Evolutionary conservation across 345 rosid species (phyloP).

Genomic region (Dipteronia dyeriana): DNA sequence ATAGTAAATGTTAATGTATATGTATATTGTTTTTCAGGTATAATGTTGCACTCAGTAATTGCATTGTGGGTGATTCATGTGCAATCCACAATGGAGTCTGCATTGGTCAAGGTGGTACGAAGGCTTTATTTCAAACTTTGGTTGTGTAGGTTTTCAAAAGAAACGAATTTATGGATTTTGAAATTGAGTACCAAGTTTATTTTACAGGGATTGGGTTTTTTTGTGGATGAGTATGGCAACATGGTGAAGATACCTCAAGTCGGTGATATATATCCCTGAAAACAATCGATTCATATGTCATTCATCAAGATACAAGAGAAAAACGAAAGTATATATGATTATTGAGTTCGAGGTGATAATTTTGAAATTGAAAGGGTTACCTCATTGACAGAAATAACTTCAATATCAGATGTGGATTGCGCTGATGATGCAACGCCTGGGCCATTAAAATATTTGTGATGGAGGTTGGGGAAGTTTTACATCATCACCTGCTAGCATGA

Average conservation of each 20-base stretch:
- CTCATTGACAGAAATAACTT: slow-evolving; percentile 14
- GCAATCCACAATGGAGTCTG: slow-evolving; percentile 72
- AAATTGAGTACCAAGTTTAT: not conserved
- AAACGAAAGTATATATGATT: not conserved
- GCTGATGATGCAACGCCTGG: too few species aligned
- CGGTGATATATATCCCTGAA: too few species aligned
- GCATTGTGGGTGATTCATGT: slow-evolving; percentile 69
- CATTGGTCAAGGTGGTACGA: slow-evolving; percentile 89
- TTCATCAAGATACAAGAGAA: too few species aligned
- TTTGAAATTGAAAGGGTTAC: slow-evolving; percentile 10
- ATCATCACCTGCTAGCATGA: too few species aligned
- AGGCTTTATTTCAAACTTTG: slow-evolving; percentile 11
- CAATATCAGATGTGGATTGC: too few species aligned
- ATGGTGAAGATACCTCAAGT: slow-evolving; percentile 56
- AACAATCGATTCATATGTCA: too few species aligned
- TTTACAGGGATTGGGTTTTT: slow-evolving; percentile 81
- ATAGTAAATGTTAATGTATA: not conserved
- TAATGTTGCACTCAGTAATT: slow-evolving; percentile 63
- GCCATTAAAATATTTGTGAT: too few species aligned
- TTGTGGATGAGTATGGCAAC: slow-evolving; percentile 61
- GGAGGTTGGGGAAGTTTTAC: too few species aligned
- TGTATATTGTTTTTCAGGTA: slow-evolving; percentile 45
- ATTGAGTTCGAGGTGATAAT: not conserved
- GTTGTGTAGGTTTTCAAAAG: not conserved
- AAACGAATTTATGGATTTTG: not conserved